These are phyloP conservation scores for Hortaea sp. DNA, from an alignment of 2,329 filamentous ascomycete genomes.

Conservation along the genomic window DNA sequence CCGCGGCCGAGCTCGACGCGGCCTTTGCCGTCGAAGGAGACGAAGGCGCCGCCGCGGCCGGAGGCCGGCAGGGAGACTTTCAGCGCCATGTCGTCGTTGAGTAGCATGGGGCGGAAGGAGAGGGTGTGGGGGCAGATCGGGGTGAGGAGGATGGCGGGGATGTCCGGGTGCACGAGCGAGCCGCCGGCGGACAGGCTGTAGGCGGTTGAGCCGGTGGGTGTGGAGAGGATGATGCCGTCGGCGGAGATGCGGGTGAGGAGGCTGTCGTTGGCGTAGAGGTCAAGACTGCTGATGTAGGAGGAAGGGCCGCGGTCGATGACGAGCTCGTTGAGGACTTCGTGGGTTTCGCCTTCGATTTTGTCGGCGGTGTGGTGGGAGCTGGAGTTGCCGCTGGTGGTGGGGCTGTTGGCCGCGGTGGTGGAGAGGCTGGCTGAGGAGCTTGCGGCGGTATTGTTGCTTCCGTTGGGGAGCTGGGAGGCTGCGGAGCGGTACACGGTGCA, in stretches of 20 bases:
- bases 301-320: conserved; percentile 96
- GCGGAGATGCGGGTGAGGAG: conserved; percentile 92
- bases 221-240: conserved; percentile 95
- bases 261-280: conserved; percentile 91
- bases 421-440: conserved; percentile 22
- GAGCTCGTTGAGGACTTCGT: conserved; percentile 95
- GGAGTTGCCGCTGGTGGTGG: neutral
- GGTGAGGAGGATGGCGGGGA: conserved; percentile 90
- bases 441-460: conserved; percentile 13
- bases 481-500: conserved; percentile 82
- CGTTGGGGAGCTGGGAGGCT: conserved; percentile 11
- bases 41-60: conserved; percentile 88
- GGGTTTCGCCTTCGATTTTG: conserved; percentile 84
- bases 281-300: conserved; percentile 92
- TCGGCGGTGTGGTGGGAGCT: conserved; percentile 21
- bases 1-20: conserved; percentile 86
- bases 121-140: conserved; percentile 96
- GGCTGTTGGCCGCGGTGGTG: conserved; percentile 12
- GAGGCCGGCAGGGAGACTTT: conserved; percentile 76
- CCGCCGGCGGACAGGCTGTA: conserved; percentile 95
- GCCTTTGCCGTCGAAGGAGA: conserved; percentile 94
- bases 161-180: conserved; percentile 90
- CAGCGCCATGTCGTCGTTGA: conserved; percentile 87
- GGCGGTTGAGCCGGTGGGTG: conserved; percentile 79
- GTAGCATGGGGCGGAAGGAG: conserved; percentile 94